These are phyloP conservation scores for Aureobasidium uvarum DNA, from an alignment of 2,329 filamentous ascomycete species.

Conservation along the genomic window DNA sequence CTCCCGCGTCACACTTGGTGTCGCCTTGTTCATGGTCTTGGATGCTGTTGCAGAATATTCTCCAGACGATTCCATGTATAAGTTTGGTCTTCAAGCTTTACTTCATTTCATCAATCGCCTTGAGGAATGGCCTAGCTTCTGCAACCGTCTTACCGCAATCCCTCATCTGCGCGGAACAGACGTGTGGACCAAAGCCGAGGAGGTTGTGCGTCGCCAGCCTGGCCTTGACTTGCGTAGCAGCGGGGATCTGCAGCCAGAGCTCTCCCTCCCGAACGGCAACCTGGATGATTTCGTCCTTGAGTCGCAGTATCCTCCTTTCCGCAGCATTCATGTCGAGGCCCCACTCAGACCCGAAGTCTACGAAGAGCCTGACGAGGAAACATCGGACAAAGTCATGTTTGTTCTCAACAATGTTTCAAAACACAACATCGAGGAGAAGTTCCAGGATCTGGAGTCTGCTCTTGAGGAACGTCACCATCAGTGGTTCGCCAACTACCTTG, in stretches of 20 bases:
- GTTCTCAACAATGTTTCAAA: constrained; percentile 95
- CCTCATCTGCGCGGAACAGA: constrained; percentile 80
- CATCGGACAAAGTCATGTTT: constrained; percentile 92
- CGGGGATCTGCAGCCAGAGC: constrained; percentile 6
- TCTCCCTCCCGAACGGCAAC: constrained; percentile 64
- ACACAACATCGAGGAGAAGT: constrained; percentile 79
- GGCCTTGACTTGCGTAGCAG: constrained; percentile 46
- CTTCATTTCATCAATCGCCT: constrained; percentile 82
- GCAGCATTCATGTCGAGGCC: constrained; percentile 72
- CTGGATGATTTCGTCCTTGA: constrained; percentile 63
- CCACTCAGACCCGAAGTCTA: constrained; percentile 62
- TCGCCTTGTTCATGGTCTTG: constrained; percentile 96
- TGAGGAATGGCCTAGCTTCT: constrained; percentile 93
- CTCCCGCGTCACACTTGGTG: constrained; percentile 83
- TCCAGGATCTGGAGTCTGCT: constrained; percentile 74
- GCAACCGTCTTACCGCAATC: constrained; percentile 77
- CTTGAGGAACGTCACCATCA: constrained; percentile 81
- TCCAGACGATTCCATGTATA: constrained; percentile 89
- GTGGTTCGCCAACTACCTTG: constrained; percentile 94
- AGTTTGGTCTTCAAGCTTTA: constrained; percentile 92
- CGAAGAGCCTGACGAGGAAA: constrained; percentile 78
- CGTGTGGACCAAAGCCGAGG: constrained; percentile 71
- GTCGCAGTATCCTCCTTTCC: constrained; percentile 67
- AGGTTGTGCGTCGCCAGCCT: constrained; percentile 68
- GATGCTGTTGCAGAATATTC: constrained; percentile 86